Evolutionary conservation across 257 asterid species (phyloP).

Genomic region (Misopates orontium): DNA sequence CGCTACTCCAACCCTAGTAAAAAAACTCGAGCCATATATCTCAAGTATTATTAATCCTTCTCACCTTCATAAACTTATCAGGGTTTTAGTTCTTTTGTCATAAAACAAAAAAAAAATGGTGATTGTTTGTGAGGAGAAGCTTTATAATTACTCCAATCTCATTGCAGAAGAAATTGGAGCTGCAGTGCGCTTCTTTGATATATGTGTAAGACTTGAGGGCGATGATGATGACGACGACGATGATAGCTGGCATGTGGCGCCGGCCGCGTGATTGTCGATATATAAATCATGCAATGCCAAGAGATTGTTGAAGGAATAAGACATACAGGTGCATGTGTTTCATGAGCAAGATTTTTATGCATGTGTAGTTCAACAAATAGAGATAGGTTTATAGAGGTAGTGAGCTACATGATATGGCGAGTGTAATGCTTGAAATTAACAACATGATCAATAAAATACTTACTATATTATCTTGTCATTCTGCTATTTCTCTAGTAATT

Average conservation of each 20-base stretch:
- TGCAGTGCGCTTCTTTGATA: not conserved
- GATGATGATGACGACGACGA: constrained; percentile 33
- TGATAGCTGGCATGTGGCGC: constrained; percentile 25
- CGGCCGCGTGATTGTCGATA: constrained; percentile 24
- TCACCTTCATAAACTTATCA: not conserved
- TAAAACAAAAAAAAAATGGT: constrained; percentile 20
- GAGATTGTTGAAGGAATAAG: not conserved
- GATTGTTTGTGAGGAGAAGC: not conserved
- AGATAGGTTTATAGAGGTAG: too few relatives aligned
- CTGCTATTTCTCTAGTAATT: too few relatives aligned
- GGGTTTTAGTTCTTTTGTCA: not conserved
- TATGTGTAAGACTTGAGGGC: not conserved
- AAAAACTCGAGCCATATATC: not conserved
- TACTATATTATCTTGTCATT: too few relatives aligned
- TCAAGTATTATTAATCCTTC: too few relatives aligned
- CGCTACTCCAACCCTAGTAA: constrained; percentile 18
- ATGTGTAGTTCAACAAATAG: too few relatives aligned
- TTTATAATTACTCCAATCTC: constrained; percentile 18
- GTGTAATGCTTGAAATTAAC: too few relatives aligned
- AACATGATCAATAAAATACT: too few relatives aligned
- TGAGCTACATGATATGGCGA: too few relatives aligned
- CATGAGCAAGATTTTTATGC: too few relatives aligned
- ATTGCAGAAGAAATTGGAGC: constrained; percentile 4
- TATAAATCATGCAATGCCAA: not conserved
- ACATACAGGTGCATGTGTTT: too few relatives aligned